These are phyloP conservation scores for Alternaria arbusti DNA, from an alignment of 2,329 filamentous ascomycete species.

Conservation along the genomic window DNA sequence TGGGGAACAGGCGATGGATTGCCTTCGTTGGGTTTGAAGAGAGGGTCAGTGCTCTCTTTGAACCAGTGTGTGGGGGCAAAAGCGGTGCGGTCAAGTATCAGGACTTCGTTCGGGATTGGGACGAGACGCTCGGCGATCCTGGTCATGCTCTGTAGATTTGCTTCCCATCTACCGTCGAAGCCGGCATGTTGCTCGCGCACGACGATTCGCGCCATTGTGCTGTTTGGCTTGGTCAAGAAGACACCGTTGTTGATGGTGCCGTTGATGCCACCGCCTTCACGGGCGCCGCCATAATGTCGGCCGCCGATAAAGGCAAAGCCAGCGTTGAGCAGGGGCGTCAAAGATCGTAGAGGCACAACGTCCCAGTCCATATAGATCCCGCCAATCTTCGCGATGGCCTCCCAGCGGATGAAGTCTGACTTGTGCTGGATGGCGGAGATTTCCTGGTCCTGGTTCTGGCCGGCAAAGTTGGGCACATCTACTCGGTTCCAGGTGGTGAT, in stretches of 20 bases:
- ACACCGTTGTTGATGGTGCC: constrained; percentile 28
- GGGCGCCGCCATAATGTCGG: constrained; percentile 18
- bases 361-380: neutral
- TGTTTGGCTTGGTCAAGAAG: constrained; percentile 20
- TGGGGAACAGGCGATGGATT: neutral
- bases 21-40: neutral
- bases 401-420: neutral
- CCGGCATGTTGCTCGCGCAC: constrained; percentile 20
- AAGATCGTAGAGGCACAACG: neutral
- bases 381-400: neutral
- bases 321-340: neutral
- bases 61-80: neutral
- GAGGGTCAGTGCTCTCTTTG: neutral
- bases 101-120: neutral
- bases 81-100: neutral
- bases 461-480: neutral
- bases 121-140: neutral
- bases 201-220: constrained; percentile 25
- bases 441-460: neutral
- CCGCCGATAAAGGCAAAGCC: neutral
- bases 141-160: constrained; percentile 22
- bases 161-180: constrained; percentile 23
- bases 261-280: constrained; percentile 30
- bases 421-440: neutral
- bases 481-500: neutral